Conservation (phyloP, 345 rosid genomes). For the Camelina neglecta region DNA sequence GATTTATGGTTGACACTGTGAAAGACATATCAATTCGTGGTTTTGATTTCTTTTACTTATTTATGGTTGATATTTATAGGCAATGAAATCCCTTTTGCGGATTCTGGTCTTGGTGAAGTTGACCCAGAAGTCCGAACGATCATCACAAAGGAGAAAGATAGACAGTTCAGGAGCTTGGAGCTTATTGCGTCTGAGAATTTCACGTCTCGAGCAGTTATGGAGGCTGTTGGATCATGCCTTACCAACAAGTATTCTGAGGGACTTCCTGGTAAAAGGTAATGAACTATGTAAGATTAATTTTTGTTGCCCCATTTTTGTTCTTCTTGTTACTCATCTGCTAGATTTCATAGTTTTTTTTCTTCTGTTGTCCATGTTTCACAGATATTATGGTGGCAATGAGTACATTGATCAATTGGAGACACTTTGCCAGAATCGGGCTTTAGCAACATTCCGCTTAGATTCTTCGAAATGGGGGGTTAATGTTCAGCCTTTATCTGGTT, state of each 20-base stretch:
- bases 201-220: slow-evolving; percentile 94
- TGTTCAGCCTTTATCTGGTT: slow-evolving; percentile 95
- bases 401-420: slow-evolving; percentile 87
- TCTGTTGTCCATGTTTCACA: slow-evolving; percentile 32
- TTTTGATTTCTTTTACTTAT: neutral
- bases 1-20: neutral
- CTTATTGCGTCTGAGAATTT: slow-evolving; percentile 95
- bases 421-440: slow-evolving; percentile 85
- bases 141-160: slow-evolving; percentile 72
- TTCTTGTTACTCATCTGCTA: slow-evolving; percentile 16
- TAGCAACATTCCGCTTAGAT: slow-evolving; percentile 79
- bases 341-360: neutral
- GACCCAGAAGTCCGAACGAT: slow-evolving; percentile 79
- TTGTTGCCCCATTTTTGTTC: neutral
- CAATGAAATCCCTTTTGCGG: slow-evolving; percentile 52
- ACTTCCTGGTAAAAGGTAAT: slow-evolving; percentile 90
- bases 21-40: neutral
- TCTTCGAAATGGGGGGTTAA: slow-evolving; percentile 87
- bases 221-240: slow-evolving; percentile 94
- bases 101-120: slow-evolving; percentile 62
- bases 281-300: neutral
- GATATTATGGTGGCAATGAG: slow-evolving; percentile 97
- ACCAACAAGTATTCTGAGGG: slow-evolving; percentile 97
- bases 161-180: slow-evolving; percentile 92
- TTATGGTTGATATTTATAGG: slow-evolving; percentile 45